Conservation (phyloP, 768 basidiomycete genomes). For the Boletellus ananas region DNA sequence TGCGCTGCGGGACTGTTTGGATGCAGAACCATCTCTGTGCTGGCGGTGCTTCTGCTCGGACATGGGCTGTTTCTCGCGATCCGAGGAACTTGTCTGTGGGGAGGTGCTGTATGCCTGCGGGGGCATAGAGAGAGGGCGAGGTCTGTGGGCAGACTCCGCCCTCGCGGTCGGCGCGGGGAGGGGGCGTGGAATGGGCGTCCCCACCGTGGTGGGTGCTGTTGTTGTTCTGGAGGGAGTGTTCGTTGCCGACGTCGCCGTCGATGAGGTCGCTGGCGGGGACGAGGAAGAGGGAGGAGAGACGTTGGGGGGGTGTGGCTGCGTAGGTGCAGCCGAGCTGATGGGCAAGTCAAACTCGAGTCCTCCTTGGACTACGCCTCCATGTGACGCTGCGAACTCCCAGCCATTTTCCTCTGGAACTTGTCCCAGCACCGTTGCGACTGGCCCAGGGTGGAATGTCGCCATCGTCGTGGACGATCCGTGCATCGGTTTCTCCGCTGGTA, state of each 20-base stretch:
- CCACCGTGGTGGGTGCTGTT: constrained; percentile 16
- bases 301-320: constrained; percentile 23
- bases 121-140: constrained; percentile 73
- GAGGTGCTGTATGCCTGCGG: constrained; percentile 49
- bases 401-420: constrained; percentile 49
- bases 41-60: constrained; percentile 28
- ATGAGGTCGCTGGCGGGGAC: constrained; percentile 8
- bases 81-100: constrained; percentile 29
- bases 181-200: constrained; percentile 33
- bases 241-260: constrained; percentile 13
- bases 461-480: constrained; percentile 21
- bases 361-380: constrained; percentile 46
- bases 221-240: constrained; percentile 3
- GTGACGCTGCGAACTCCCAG: constrained; percentile 43
- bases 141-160: constrained; percentile 32
- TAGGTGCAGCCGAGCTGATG: constrained; percentile 30
- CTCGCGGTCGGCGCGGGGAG: constrained; percentile 24
- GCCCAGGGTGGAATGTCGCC: constrained; percentile 43
- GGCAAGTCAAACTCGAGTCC: constrained; percentile 68
- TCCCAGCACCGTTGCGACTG: constrained; percentile 44
- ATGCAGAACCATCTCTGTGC: constrained; percentile 30
- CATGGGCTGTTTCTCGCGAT: constrained; percentile 30
- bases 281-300: constrained; percentile 15
- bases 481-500: constrained; percentile 1
- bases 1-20: constrained; percentile 34